Evolutionary conservation across 805 yeast genomes (phyloP), one percentile per base, ranked within the genome.

Genomic region (Suhomyces canberraensis): DNA sequence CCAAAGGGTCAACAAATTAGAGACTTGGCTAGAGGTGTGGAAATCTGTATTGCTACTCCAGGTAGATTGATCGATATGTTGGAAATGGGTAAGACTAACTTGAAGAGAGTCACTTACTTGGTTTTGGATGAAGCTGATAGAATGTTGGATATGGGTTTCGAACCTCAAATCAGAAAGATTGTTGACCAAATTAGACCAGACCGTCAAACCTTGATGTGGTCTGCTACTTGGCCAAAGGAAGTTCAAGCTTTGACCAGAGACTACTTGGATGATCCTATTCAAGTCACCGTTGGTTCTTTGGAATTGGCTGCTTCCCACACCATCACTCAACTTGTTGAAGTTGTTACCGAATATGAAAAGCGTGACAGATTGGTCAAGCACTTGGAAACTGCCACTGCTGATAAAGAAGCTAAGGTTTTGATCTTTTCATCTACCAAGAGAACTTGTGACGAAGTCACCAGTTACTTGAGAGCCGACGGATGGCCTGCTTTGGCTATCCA

Each of bases 71-170:
- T 93, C 54, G 98, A 93, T 69, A 86, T 93, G 95, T 78, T 93
- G 56, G 98, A 93, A 71, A 73, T 84, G 46, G 91, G 93, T 56
- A 90, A 85, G 73, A 93, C 98, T 42, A 93, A 91, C 71, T 76
- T 93, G 58, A 82, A 86, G 64, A 86, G 98, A 74, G 96, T 93
- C 46, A 93, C 98, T 36, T 93, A 93, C 70, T 77, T 93, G 63
- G 98, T 93, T 45, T 77, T 93, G 56, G 98, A 93, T 69, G 98
- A 93, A 79, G 98, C 98, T 58, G 98, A 93, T 71, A 86, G 98
- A 77, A 93, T 93, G 98, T 80, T 93, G 71, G 98, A 93, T 75
- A 93, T 93, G 98, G 98, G 98, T 66, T 93, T 93, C 66, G 98
- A 93, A 76, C 98, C 98, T 51, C 98, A 91, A 78, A 93, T 93